phyloP scores from a whole-genome alignment of 169 alveolate species.

The Plasmodium vinckei region DNA sequence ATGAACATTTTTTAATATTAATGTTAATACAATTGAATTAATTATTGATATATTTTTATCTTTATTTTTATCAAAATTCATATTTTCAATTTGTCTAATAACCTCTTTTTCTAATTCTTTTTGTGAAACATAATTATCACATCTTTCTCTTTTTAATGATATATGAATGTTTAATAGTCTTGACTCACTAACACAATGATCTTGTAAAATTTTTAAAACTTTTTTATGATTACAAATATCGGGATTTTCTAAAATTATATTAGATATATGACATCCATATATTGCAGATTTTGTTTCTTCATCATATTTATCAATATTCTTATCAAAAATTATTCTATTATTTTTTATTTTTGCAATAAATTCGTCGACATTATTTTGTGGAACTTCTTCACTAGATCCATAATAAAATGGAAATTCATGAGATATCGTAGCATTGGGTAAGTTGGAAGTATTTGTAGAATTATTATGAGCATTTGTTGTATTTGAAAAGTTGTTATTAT shows the following conservation, averaged over 20 bases:
- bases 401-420: slow-evolving; percentile 57
- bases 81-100: slow-evolving; percentile 57
- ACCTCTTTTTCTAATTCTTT: slow-evolving; percentile 57
- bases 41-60: slow-evolving; percentile 13
- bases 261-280: slow-evolving; percentile 68
- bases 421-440: background rate
- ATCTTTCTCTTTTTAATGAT: slow-evolving; percentile 45
- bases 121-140: slow-evolving; percentile 15
- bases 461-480: background rate
- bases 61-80: slow-evolving; percentile 62
- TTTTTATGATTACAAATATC: slow-evolving; percentile 74
- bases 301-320: slow-evolving; percentile 74
- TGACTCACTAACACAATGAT: slow-evolving; percentile 38
- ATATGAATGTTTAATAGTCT: slow-evolving; percentile 43
- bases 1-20: slow-evolving; percentile 77
- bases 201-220: slow-evolving; percentile 54
- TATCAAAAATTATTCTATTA: slow-evolving; percentile 25
- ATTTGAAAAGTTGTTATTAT: background rate
- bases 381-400: slow-evolving; percentile 50
- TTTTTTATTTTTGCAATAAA: slow-evolving; percentile 69
- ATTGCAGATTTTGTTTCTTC: slow-evolving; percentile 50
- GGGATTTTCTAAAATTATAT: slow-evolving; percentile 39
- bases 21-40: slow-evolving; percentile 75
- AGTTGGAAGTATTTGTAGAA: background rate
- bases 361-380: slow-evolving; percentile 29